phyloP scores from a whole-genome alignment of 2,329 filamentous ascomycete species.

The Thielaviopsis populi region DNA sequence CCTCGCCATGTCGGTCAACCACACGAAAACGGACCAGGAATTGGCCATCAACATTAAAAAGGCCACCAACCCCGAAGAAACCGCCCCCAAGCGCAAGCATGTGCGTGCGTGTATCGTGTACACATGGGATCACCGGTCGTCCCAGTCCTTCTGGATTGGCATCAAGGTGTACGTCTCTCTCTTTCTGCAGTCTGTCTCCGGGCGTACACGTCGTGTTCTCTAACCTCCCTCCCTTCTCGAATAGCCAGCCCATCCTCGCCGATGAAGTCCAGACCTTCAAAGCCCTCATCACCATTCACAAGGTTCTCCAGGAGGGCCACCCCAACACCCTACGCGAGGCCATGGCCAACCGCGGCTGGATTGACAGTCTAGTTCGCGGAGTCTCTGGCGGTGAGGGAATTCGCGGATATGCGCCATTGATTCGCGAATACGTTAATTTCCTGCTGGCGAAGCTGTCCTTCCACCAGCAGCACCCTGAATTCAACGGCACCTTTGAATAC shows the following conservation, averaged over 20 bases:
- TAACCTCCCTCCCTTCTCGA: constrained; percentile 9
- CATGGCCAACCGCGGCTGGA: constrained; percentile 75
- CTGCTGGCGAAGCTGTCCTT: constrained; percentile 90
- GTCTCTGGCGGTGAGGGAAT: constrained; percentile 62
- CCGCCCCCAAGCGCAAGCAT: constrained; percentile 70
- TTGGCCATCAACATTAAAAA: constrained; percentile 57
- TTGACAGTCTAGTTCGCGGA: constrained; percentile 80
- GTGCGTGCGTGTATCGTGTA: constrained; percentile 96
- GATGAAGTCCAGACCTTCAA: constrained; percentile 99
- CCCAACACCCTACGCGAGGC: constrained; percentile 76
- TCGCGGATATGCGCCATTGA: constrained; percentile 80
- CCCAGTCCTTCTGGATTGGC: constrained; percentile 86
- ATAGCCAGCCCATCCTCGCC: constrained; percentile 86
- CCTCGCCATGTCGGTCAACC: constrained; percentile 13
- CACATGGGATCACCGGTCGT: constrained; percentile 97
- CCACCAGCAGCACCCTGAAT: constrained; percentile 90
- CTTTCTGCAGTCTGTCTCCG: not conserved
- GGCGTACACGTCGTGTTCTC: not conserved
- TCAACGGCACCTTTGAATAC: constrained; percentile 97
- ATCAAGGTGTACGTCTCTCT: constrained; percentile 75
- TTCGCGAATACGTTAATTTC: constrained; percentile 94
- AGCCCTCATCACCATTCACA: constrained; percentile 90
- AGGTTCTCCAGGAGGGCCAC: constrained; percentile 93
- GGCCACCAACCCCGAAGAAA: constrained; percentile 52
- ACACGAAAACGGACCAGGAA: constrained; percentile 48